Evolutionary conservation across 371 early-diverging fungal genomes (phyloP).

Genomic region (Mortierella sp.): DNA sequence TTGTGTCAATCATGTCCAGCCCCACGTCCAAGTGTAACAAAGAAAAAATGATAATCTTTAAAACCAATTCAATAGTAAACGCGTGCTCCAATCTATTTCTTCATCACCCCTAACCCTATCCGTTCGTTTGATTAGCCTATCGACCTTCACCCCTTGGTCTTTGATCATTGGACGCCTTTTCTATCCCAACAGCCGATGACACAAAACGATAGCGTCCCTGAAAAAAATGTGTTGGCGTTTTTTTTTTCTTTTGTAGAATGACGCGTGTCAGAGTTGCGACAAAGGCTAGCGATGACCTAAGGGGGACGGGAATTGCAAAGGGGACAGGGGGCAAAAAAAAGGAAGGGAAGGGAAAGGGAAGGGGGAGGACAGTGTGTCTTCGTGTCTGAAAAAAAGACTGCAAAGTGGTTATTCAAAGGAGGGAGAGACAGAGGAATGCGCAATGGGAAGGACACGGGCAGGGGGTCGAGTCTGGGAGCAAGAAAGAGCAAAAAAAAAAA

Average conservation of each 20-base stretch:
- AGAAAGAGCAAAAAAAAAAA: background rate
- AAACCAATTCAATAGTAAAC: no score
- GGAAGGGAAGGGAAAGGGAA: background rate
- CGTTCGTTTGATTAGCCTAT: background rate
- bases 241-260: background rate
- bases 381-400: background rate
- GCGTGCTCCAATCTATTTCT: no score
- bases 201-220: background rate
- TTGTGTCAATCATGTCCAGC: no score
- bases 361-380: background rate
- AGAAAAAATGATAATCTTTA: no score
- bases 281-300: background rate
- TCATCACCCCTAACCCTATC: no score
- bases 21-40: no score
- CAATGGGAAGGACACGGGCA: background rate
- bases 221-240: background rate
- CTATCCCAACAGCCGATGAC: background rate
- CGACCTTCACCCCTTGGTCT: background rate
- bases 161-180: background rate
- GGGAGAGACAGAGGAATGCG: background rate
- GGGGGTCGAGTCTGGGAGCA: background rate
- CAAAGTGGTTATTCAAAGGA: background rate
- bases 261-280: conserved; percentile 4
- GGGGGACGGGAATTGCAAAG: background rate
- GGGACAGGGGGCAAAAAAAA: background rate